Percentiles rank a stretch among this genome's conserved stretches.
Evolutionary conservation across 1,139 yeast genomes (phyloP).

Genomic region (Candida sanyaensis): DNA sequence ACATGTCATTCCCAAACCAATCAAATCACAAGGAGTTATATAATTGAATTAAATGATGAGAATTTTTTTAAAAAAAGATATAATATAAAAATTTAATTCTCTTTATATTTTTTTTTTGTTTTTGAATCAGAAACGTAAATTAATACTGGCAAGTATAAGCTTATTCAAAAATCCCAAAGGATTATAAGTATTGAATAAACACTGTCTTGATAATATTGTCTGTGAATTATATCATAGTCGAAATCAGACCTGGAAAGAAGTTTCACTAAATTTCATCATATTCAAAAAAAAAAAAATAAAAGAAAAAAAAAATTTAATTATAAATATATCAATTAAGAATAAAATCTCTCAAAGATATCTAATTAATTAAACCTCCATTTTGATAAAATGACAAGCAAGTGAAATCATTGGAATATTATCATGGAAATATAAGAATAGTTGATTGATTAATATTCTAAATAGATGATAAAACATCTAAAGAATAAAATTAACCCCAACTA

Average conservation of each 20-base stretch:
- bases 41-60: too few relatives aligned
- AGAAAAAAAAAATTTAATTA: neutral
- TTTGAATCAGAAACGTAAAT: slow-evolving; percentile 60
- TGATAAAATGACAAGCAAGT: neutral
- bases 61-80: too few relatives aligned
- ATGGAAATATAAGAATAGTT: neutral
- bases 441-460: slow-evolving; percentile 5
- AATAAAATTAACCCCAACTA: slow-evolving; percentile 6
- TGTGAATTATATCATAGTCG: slow-evolving; percentile 75
- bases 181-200: slow-evolving; percentile 14
- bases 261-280: slow-evolving; percentile 60
- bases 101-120: neutral
- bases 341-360: too few relatives aligned
- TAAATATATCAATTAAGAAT: too few relatives aligned
- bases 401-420: neutral
- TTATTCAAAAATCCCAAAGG: slow-evolving; percentile 18
- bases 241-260: slow-evolving; percentile 80
- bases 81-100: too few relatives aligned
- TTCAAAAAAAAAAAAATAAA: slow-evolving; percentile 5
- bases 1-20: neutral
- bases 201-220: slow-evolving; percentile 59
- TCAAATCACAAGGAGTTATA: too few relatives aligned
- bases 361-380: too few relatives aligned
- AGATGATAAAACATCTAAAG: slow-evolving; percentile 2
- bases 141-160: slow-evolving; percentile 89